Base-by-base conservation (phyloP, 352 stramenopile species). In the Salisapilia sapeloensis region DNA sequence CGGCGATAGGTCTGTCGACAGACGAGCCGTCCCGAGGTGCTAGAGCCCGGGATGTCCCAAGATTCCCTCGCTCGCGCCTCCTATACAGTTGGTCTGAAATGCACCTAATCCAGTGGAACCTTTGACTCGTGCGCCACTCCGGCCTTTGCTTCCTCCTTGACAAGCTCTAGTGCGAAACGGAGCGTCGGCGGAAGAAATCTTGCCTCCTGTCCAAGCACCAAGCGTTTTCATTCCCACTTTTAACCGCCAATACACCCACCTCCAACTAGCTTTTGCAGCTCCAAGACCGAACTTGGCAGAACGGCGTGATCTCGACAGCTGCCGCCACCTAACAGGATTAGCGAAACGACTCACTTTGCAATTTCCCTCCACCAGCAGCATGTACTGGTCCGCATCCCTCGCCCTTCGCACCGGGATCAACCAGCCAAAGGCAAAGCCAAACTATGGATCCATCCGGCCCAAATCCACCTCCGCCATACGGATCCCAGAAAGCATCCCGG, bases 301-400 rank as follows among this genome's bases (percentile, higher is more conserved):
- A 31, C 14, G 16, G 26, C 16, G 14, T 19, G 6, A 29, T 19
- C 19, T 31, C 26, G 26, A 31, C 26, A 6, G 19, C 19, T 19
- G 26, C 19, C 14, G 26, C 16, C 14, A 14, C 16, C 19, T 16
- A 3, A 6, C 19, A 31, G 26, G 14, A 16, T 6, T 31, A 3
- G 14, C 14, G n/a, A 12, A 29, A 29, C 16, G 26, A 3, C 19
- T 31, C 3, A 19, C 19, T 6, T 6, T n/a, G n/a, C n/a, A n/a
- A n/a, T n/a, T n/a, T n/a, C n/a, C n/a, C n/a, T n/a, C n/a, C n/a
- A 28, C 24, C 24, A 28, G 10, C 24, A 44, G 7, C 23, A 84
- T 84, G 67, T 76, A 79, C 44, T 84, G 67, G 67, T 84, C 64
- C 6, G 67, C 67, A 2, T 55, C 64, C 20, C 36, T 84, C 35